Conservation (phyloP, 1,139 yeast species). For the Fermentozyma sake region DNA sequence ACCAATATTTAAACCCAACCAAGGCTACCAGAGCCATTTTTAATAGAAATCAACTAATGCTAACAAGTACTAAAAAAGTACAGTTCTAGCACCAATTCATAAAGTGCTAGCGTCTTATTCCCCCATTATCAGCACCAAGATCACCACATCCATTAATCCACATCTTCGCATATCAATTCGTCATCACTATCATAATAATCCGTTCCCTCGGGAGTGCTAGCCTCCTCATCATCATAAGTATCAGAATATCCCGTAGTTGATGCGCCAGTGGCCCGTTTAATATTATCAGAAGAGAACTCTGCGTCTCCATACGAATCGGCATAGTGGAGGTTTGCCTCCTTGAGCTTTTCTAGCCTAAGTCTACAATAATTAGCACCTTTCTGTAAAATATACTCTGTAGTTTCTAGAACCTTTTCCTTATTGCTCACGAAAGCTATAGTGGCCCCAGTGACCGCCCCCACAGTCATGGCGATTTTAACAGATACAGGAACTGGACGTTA, state of each 20-base stretch:
- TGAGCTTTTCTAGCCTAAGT: constrained; percentile 20
- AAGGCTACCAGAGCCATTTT: too few relatives aligned
- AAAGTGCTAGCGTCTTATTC: too few relatives aligned
- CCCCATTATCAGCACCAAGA: too few relatives aligned
- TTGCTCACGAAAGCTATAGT: constrained; percentile 33
- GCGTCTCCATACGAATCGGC: constrained; percentile 27
- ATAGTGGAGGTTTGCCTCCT: constrained; percentile 17
- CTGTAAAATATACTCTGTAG: constrained; percentile 29
- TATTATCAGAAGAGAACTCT: constrained; percentile 13
- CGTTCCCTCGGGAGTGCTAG: constrained; percentile 8
- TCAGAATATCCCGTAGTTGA: constrained; percentile 1
- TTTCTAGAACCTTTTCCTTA: constrained; percentile 28
- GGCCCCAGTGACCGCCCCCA: constrained; percentile 40
- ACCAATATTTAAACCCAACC: too few relatives aligned
- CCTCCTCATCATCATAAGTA: constrained; percentile 6
- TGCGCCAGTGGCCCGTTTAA: constrained; percentile 4
- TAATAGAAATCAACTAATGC: too few relatives aligned
- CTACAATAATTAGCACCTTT: constrained; percentile 35
- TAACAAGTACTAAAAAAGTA: too few relatives aligned
- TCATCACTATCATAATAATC: constrained; percentile 6
- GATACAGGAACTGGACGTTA: constrained; percentile 32
- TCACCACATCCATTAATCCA: too few relatives aligned
- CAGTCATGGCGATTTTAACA: constrained; percentile 33
- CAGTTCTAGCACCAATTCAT: too few relatives aligned
- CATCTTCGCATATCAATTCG: too few relatives aligned